Evolutionary conservation across 371 early-diverging fungal species (phyloP), one percentile per base, ranked within the genome.

Genomic region (Chytridium lagenaria): DNA sequence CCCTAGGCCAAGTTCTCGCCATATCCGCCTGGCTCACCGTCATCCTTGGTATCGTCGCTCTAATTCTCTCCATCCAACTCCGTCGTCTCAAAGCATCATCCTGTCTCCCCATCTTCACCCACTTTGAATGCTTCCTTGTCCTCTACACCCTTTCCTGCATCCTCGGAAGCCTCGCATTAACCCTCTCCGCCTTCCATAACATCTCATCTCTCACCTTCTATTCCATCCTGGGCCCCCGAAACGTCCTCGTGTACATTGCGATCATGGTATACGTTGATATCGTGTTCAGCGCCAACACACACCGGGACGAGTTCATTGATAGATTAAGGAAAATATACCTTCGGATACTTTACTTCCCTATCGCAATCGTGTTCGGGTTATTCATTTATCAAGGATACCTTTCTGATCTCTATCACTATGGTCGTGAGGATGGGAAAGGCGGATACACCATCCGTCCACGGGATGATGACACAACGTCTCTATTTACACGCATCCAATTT

Each of bases 351-450:
- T 2, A 23, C 22, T n/a, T 44, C 36, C 66, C 49, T 26, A n/a
- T 66, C 28, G 28, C 23, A 12, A 26, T 66, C 40, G 66, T 66
- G 23, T 66, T 66, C 12, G 66, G 44, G 10, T 16, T 66, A n/a
- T 66, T 66, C 44, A 38, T 66, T 16, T 66, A 66, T 44, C 66
- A 66, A 44, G 66, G 66, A 10, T 15, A 10, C 30, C 49, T 66
- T 16, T 66, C 66, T 12, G 66, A 66, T 26, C n/a, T 12, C 44
- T 16, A 40, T 5, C 66, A 66, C 44, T 66, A 66, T 44, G 61
- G 61, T 7, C 7, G 23, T 34, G 55, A 23, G 16, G 12, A 12
- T 26, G 49, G 49, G 49, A n/a, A n/a, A n/a, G n/a, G n/a, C n/a
- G n/a, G n/a, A n/a, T n/a, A 7, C 44, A 44, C 44, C 44, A 52